Conservation (phyloP, 1,139 yeast genomes). For the Magnusiomyces magnusii region DNA sequence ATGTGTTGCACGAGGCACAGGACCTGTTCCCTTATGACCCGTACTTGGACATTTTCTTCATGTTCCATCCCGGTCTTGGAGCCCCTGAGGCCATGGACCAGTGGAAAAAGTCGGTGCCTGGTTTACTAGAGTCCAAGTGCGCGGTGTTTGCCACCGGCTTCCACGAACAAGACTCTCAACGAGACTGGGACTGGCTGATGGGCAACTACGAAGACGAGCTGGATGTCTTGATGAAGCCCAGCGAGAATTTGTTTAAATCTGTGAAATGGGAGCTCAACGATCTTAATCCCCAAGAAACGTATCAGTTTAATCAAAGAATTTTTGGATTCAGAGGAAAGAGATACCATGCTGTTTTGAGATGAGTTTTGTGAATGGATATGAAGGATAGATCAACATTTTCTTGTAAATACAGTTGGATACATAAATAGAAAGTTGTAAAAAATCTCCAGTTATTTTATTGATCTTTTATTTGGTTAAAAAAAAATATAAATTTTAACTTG, state of each 20-base stretch:
- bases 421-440: background rate
- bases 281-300: slow-evolving; percentile 82
- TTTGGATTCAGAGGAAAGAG: slow-evolving; percentile 95
- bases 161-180: slow-evolving; percentile 60
- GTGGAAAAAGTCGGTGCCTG: slow-evolving; percentile 81
- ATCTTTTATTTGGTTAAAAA: too few species aligned
- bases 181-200: slow-evolving; percentile 67
- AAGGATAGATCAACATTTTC: too few species aligned
- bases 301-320: slow-evolving; percentile 81
- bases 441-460: background rate
- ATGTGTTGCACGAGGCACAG: slow-evolving; percentile 80
- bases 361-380: background rate
- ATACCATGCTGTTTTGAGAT: slow-evolving; percentile 61
- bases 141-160: slow-evolving; percentile 87
- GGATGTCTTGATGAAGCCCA: slow-evolving; percentile 72
- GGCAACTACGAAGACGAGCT: slow-evolving; percentile 63
- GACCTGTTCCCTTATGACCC: slow-evolving; percentile 98
- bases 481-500: too few species aligned
- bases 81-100: slow-evolving; percentile 71
- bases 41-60: slow-evolving; percentile 81
- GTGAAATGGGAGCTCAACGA: slow-evolving; percentile 95
- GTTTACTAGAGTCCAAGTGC: slow-evolving; percentile 85
- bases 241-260: slow-evolving; percentile 67
- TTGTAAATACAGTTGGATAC: background rate
- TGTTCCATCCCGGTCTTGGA: slow-evolving; percentile 92